Conservation (phyloP, 2,329 filamentous ascomycete species). For the Beauveria australis region DNA sequence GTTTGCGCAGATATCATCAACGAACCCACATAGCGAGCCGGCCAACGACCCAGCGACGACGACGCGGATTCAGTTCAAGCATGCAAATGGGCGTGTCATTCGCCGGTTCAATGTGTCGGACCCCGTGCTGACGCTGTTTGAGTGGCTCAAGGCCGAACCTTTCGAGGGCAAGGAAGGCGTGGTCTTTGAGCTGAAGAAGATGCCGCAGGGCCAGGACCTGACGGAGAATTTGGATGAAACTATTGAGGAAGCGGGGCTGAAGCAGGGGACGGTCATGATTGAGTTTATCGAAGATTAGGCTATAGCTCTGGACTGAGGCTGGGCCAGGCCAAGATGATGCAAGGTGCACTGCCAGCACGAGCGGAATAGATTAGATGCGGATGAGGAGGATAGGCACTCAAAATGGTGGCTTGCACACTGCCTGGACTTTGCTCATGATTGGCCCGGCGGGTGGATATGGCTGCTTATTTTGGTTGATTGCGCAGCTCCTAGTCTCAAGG, state of each 20-base stretch:
- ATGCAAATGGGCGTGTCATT: conserved; percentile 76
- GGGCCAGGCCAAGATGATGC: no score
- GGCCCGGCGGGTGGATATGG: not conserved
- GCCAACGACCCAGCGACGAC: conserved; percentile 59
- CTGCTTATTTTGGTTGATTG: not conserved
- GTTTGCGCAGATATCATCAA: conserved; percentile 65
- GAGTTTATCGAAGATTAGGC: conserved; percentile 62
- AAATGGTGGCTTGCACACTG: not conserved
- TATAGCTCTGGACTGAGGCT: not conserved
- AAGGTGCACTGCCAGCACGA: not conserved
- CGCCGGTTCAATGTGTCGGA: conserved; percentile 75
- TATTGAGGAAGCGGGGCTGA: conserved; percentile 74
- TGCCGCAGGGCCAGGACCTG: conserved; percentile 71
- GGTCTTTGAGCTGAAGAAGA: conserved; percentile 79
- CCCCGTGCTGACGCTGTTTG: conserved; percentile 74
- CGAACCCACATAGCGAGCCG: conserved; percentile 71
- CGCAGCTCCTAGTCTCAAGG: not conserved
- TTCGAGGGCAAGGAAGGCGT: conserved; percentile 70
- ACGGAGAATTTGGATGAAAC: conserved; percentile 65
- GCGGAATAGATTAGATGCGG: not conserved
- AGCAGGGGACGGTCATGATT: conserved; percentile 92
- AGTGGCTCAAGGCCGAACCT: conserved; percentile 90
- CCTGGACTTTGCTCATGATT: not conserved
- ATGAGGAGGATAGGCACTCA: not conserved
- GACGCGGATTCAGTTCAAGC: conserved; percentile 87